Evolutionary conservation across 2,329 filamentous ascomycete genomes (phyloP).

Genomic region (Aspergillus ibericus): DNA sequence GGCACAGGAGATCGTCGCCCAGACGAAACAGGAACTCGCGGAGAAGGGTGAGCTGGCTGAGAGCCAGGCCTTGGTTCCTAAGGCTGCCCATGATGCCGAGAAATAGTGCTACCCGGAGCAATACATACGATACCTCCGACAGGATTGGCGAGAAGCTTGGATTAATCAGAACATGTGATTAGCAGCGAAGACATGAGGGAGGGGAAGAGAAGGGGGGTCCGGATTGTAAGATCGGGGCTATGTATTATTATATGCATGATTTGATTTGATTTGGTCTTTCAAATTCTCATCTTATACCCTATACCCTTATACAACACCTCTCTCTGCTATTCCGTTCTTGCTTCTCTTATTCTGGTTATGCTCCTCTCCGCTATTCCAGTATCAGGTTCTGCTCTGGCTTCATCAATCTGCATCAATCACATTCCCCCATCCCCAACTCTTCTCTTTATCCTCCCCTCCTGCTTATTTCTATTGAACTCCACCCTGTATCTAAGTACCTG

Average conservation of each 20-base stretch:
- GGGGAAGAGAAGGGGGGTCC: neutral
- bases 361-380: no score
- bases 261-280: neutral
- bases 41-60: slow-evolving; percentile 36
- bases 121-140: no score
- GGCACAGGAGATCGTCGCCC: slow-evolving; percentile 23
- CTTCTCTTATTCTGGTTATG: neutral
- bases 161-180: neutral
- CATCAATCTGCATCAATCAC: neutral
- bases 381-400: neutral
- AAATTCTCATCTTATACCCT: slow-evolving; percentile 1
- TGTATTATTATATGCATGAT: slow-evolving; percentile 4
- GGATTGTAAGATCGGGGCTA: neutral
- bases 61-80: slow-evolving; percentile 49
- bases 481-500: slow-evolving; percentile 1
- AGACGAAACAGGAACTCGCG: slow-evolving; percentile 24
- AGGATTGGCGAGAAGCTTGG: neutral
- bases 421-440: neutral
- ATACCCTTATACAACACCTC: neutral
- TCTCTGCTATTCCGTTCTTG: neutral
- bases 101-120: slow-evolving; percentile 15
- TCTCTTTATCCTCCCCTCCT: neutral
- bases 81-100: slow-evolving; percentile 49
- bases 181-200: neutral
- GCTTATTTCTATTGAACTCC: no score